Base-by-base conservation (phyloP, 768 basidiomycete genomes). In the Mycena crocata region DNA sequence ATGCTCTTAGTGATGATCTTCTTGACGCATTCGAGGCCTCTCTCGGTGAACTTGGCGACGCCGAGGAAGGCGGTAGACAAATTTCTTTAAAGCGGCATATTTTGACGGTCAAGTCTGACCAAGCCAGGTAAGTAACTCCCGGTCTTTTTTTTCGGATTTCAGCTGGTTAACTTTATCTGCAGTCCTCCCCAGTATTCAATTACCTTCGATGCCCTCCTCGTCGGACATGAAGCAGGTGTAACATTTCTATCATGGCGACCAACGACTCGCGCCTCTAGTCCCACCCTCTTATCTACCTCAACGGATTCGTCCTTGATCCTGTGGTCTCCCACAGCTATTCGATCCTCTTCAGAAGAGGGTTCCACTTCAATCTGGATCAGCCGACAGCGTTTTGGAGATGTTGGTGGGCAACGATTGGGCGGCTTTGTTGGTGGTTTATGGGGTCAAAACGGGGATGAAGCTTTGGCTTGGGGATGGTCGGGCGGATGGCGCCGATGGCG, bases 171-270 rank as follows among this genome's bases (percentile, higher is more conserved):
- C 9, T 13, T 14, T 37, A 51, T 49, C 48, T 42, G 15, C 54
- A 83, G 83, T 32, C 64, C 74, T 39, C 75, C 76, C 37, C 88
- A 89, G 62, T 97, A 89, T 74, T 89, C 91, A 9, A 87, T 98
- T 39, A 93, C 92, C 1, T 95, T 98, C 60, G 98, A 99, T 73
- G 96, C 98, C 1, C 87, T 99, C 13, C 85, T 99, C 23, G 82
- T 99, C 26, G 97, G 98, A n/a, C 98, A 99, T 73, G 98, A 99
- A 81, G 93, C 92, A 8, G 93, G 93, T 30, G 82, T 99, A 30
- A 98, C 97, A 0, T 93, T 91, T 34, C 76, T 99, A n/a, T 82
- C 89, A 35, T 99, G 96, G 95, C 84, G 90, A 14, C 88, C 91
- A 1, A 73, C 74, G 26, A 40, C 59, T 17, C 37, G 65, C 9